phyloP scores from a whole-genome alignment of 768 basidiomycete genomes.

The Leccinum barrowsii region DNA sequence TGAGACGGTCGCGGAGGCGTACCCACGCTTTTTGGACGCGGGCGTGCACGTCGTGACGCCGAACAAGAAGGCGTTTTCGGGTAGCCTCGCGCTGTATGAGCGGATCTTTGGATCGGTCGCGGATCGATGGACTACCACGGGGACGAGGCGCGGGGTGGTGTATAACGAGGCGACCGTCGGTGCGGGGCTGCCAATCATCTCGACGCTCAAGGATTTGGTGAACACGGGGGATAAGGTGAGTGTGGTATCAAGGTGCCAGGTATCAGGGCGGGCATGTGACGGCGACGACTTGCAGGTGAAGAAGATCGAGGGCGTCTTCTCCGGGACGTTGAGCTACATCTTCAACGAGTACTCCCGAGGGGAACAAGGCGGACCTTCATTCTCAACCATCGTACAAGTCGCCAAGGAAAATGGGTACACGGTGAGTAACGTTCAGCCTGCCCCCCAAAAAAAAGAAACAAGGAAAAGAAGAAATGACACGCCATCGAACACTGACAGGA shows the following conservation, averaged over 20 bases:
- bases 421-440: constrained; percentile 38
- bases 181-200: constrained; percentile 90
- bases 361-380: constrained; percentile 62
- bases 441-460: background rate
- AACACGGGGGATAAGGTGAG: constrained; percentile 87
- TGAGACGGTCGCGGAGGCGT: constrained; percentile 72
- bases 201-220: constrained; percentile 88
- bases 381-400: constrained; percentile 84
- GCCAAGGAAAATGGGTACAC: constrained; percentile 96
- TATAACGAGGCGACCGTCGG: constrained; percentile 93
- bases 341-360: constrained; percentile 93
- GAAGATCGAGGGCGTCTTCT: constrained; percentile 97
- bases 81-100: constrained; percentile 61
- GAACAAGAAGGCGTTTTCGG: constrained; percentile 96
- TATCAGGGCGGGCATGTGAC: background rate
- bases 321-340: constrained; percentile 97
- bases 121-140: background rate
- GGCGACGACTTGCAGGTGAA: constrained; percentile 44
- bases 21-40: constrained; percentile 72
- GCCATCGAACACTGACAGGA: constrained; percentile 59
- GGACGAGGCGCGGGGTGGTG: constrained; percentile 48
- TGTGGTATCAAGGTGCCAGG: background rate
- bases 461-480: background rate
- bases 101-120: constrained; percentile 52
- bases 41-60: constrained; percentile 92